Conservation (phyloP, 2,329 filamentous ascomycete species). For the Aspergillus fischeri region DNA sequence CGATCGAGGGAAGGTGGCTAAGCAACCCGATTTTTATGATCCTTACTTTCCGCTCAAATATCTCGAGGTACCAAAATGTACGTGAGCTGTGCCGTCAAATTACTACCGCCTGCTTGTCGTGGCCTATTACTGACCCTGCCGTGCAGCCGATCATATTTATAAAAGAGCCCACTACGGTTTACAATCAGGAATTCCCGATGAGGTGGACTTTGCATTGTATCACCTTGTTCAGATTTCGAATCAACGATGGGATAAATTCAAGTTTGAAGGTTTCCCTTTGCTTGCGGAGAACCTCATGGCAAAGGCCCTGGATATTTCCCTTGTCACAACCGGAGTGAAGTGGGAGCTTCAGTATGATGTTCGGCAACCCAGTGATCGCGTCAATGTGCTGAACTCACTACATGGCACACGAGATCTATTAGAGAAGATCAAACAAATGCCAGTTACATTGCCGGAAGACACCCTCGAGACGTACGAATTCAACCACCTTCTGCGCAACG, state of each 20-base stretch:
- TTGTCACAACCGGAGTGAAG: conserved; percentile 73
- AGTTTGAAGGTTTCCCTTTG: conserved; percentile 85
- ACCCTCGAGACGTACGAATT: conserved; percentile 68
- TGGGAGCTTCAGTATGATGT: conserved; percentile 74
- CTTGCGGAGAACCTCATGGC: conserved; percentile 84
- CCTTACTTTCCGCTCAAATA: conserved; percentile 34
- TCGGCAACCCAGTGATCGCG: conserved; percentile 47
- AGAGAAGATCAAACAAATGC: conserved; percentile 64
- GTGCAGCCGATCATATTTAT: conserved; percentile 64
- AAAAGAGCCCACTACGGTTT: conserved; percentile 80
- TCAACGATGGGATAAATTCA: conserved; percentile 91
- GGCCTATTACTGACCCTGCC: conserved; percentile 6
- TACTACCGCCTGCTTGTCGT: not conserved
- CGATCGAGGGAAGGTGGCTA: conserved; percentile 26
- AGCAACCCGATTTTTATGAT: conserved; percentile 37
- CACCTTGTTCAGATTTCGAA: conserved; percentile 94
- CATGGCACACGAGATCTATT: conserved; percentile 68
- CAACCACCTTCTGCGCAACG: conserved; percentile 65
- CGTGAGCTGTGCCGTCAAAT: conserved; percentile 8
- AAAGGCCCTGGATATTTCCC: conserved; percentile 74
- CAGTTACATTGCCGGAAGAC: conserved; percentile 58
- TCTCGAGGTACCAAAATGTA: conserved; percentile 36
- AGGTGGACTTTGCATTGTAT: conserved; percentile 89
- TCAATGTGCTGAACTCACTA: conserved; percentile 60
- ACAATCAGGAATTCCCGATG: conserved; percentile 70